These are phyloP conservation scores for Hamamelis virginiana DNA, from an alignment of 164 flowering plant species.

Conservation along the genomic window DNA sequence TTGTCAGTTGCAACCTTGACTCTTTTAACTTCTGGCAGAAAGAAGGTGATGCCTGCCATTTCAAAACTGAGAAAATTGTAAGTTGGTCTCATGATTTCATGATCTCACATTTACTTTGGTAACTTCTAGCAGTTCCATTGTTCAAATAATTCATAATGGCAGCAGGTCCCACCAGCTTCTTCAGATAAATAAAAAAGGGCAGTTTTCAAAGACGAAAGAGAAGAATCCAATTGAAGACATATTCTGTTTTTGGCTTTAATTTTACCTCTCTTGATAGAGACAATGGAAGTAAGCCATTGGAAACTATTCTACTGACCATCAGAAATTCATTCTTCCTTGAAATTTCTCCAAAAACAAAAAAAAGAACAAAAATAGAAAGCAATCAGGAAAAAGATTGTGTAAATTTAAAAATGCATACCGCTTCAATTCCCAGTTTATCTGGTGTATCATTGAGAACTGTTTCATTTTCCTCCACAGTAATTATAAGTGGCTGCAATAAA, in stretches of 20 bases:
- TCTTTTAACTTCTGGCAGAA: not conserved
- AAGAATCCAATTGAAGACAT: not conserved
- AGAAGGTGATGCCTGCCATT: not conserved
- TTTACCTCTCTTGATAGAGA: not conserved
- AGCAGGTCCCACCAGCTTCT: not conserved
- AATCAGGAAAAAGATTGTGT: not conserved
- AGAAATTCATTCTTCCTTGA: not conserved
- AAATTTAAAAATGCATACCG: slow-evolving; percentile 37
- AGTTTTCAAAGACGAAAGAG: not conserved
- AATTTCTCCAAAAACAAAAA: not conserved
- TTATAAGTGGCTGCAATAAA: slow-evolving; percentile 65
- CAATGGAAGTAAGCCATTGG: not conserved
- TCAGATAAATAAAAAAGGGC: not conserved
- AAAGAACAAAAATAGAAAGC: not conserved
- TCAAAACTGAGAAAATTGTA: not conserved
- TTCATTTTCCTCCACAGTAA: slow-evolving; percentile 80
- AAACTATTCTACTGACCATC: not conserved
- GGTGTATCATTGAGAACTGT: slow-evolving; percentile 81
- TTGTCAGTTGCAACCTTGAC: not conserved
- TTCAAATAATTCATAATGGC: not conserved
- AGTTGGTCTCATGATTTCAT: too few species aligned
- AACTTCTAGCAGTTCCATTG: not conserved
- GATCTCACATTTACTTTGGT: not conserved
- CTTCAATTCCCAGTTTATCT: slow-evolving; percentile 59
- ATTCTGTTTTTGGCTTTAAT: not conserved